Conservation (phyloP, 768 basidiomycete genomes). For the Leccinellum rugosiceps region DNA sequence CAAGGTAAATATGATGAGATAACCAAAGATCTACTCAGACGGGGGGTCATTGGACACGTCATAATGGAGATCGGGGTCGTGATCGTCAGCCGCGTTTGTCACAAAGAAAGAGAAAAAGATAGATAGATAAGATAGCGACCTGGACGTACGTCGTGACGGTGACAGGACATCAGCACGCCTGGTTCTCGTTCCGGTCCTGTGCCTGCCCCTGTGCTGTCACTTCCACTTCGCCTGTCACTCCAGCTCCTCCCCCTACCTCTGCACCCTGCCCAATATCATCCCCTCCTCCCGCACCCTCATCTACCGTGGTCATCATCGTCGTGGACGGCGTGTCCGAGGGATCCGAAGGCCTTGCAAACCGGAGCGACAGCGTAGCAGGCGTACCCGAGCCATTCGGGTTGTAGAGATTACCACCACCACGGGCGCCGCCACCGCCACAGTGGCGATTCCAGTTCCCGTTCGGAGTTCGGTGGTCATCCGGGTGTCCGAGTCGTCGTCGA, state of each 20-base stretch:
- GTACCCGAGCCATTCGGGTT: not conserved
- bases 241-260: too few relatives aligned
- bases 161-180: not conserved
- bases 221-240: not conserved
- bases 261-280: too few relatives aligned
- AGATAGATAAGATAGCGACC: not conserved
- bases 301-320: not conserved
- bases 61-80: too few relatives aligned
- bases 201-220: not conserved
- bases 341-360: slow-evolving; percentile 21
- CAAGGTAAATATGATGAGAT: not conserved
- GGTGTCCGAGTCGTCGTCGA: not conserved
- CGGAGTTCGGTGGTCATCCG: too few relatives aligned
- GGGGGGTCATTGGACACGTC: not conserved
- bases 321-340: not conserved
- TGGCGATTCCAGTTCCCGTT: too few relatives aligned
- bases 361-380: slow-evolving; percentile 17
- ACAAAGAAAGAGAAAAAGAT: not conserved
- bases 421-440: too few relatives aligned
- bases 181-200: not conserved
- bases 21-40: not conserved
- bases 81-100: not conserved
- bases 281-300: not conserved
- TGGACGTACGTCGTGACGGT: not conserved
- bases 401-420: too few relatives aligned